Percentiles rank a stretch among this genome's conserved stretches.
These are phyloP conservation scores for Cladophialophora psammophila DNA, from an alignment of 2,329 filamentous ascomycete species.

Conservation along the genomic window DNA sequence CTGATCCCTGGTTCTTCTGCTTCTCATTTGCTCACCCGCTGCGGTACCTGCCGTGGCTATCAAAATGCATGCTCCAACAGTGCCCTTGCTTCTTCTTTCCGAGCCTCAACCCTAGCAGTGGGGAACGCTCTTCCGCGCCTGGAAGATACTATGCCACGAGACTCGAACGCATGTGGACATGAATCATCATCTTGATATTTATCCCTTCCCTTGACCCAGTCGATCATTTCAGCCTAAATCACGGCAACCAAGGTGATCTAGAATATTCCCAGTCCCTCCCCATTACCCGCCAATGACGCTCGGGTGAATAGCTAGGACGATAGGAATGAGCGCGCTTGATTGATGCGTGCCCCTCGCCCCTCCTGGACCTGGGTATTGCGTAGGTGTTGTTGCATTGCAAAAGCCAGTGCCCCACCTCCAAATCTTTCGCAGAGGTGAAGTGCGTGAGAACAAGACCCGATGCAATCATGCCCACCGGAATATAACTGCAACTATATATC, in stretches of 20 bases:
- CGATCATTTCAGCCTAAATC: conserved; percentile 23
- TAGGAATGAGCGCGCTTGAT: conserved; percentile 6
- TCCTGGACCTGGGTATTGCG: conserved; percentile 19
- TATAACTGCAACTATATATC: conserved; percentile 34
- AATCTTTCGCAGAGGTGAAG: not conserved
- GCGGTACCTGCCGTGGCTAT: not conserved
- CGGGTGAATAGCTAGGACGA: conserved; percentile 8
- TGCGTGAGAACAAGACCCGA: not conserved
- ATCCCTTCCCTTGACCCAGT: conserved; percentile 21
- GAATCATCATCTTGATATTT: conserved; percentile 21
- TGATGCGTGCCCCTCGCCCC: conserved; percentile 12
- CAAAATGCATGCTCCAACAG: not conserved
- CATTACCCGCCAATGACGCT: conserved; percentile 21
- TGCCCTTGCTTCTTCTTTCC: not conserved
- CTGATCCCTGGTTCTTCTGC: not conserved
- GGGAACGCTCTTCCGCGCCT: conserved; percentile 16
- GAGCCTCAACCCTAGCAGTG: conserved; percentile 12
- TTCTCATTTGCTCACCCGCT: not conserved
- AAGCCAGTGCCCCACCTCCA: conserved; percentile 20
- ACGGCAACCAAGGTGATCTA: conserved; percentile 14
- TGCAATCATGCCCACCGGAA: conserved; percentile 24
- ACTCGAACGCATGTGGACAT: not conserved
- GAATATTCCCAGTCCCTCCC: conserved; percentile 15
- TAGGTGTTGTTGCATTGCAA: conserved; percentile 23
- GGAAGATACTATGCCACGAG: conserved; percentile 15